Base-by-base conservation (phyloP, 805 yeast genomes). In the Debaryomyces castellii region DNA sequence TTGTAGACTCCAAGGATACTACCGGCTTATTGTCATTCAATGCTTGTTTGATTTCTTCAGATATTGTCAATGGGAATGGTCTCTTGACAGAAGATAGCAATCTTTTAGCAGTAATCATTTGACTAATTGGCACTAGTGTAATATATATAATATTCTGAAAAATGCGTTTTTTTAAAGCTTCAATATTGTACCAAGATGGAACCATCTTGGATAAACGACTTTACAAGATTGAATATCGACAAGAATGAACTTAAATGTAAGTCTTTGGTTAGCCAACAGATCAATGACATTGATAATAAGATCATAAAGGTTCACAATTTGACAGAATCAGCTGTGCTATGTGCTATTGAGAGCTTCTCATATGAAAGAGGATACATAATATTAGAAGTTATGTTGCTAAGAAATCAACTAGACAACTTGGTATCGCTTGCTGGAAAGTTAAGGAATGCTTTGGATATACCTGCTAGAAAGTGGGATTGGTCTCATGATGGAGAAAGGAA, bases 1-100 rank as follows among this genome's bases (percentile, higher is more conserved):
- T 90, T 6, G 97, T 89, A 18, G 90, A 82, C 59, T 90, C 97
- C 12, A 89, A 69, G 0, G 96, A 84, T 3, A 90, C 94, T 5
- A 89, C 80, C 0, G 97, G 96, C 30, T 51, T 64, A 16, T 75
- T 73, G 2, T 74, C 74, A 10, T 53, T 52, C 14, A 89, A 55
- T 0, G 96, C 96, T 48, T 82, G 82, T 48, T 60, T 55, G 12
- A 89, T 77, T 52, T 87, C 95, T n/a, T 65, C 66, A 3, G 74
- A 63, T 22, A 70, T 48, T 7, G 41, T 46, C 22, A 67, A 44
- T 9, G 65, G 59, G 12, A 46, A 32, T 14, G 17, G 23, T 17
- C n/a, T 45, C 34, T 16, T 24, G 3, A 18, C n/a, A 8, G 16
- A 23, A 14, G 44, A 30, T 6, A 45, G 21, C 11, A 45, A 40